A percentile compares a stretch with the other conserved stretches of the same genome.
phyloP scores from a whole-genome alignment of 345 rosid species.

The Populus simonii region DNA sequence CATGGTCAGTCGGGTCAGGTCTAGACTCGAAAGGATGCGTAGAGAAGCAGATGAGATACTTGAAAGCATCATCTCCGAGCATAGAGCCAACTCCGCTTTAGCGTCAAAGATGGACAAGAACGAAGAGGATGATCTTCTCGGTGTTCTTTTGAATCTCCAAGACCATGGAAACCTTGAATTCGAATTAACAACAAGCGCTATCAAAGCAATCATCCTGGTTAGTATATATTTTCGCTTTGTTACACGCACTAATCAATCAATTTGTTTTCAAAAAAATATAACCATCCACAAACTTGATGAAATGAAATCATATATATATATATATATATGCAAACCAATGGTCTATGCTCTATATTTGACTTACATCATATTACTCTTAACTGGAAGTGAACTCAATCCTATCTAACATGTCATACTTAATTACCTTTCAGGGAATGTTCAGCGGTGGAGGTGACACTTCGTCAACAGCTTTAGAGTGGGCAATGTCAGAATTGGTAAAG shows the following conservation, averaged over 20 bases:
- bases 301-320: too few species aligned
- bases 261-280: too few species aligned
- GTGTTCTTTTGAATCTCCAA: conserved; percentile 34
- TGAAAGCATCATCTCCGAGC: conserved; percentile 30
- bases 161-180: conserved; percentile 15
- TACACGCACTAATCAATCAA: too few species aligned
- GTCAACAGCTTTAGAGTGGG: conserved; percentile 8
- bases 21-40: conserved; percentile 18
- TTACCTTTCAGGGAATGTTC: conserved; percentile 9
- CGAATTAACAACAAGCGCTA: conserved; percentile 11
- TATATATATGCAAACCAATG: background rate
- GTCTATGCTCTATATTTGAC: too few species aligned
- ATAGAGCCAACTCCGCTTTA: conserved; percentile 1
- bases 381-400: too few species aligned
- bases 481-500: conserved; percentile 12
- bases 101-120: background rate
- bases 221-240: background rate
- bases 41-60: conserved; percentile 19
- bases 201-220: conserved; percentile 40
- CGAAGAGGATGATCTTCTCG: conserved; percentile 22
- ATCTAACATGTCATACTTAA: too few species aligned
- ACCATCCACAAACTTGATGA: too few species aligned
- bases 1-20: conserved; percentile 10
- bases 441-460: conserved; percentile 19
- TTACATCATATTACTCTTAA: too few species aligned